These are phyloP conservation scores for Litchi chinensis DNA, from an alignment of 345 rosid species.

Conservation along the genomic window DNA sequence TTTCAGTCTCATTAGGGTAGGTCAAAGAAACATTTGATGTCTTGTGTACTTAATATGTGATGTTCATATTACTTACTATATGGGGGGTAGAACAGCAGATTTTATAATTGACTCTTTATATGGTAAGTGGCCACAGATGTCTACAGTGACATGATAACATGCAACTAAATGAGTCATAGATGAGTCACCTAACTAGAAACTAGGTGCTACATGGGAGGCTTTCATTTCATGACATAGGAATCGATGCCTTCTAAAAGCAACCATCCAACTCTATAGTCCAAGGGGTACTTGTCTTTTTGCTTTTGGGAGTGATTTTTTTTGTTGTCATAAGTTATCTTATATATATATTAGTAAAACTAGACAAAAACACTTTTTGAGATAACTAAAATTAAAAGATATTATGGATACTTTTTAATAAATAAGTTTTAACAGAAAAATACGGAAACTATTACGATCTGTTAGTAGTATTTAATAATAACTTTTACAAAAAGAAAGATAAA, in stretches of 20 bases:
- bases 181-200: background rate
- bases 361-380: background rate
- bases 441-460: background rate
- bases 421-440: too few relatives aligned
- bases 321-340: background rate
- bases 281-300: background rate
- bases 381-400: too few relatives aligned
- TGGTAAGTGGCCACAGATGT: background rate
- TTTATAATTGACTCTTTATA: too few relatives aligned
- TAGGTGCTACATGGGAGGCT: background rate
- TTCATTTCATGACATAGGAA: background rate
- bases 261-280: background rate
- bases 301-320: background rate
- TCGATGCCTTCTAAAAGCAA: background rate
- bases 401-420: too few relatives aligned
- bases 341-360: background rate
- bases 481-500: too few relatives aligned
- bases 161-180: background rate
- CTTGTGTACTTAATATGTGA: background rate
- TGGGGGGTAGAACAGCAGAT: too few relatives aligned
- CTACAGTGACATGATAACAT: background rate
- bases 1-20: background rate
- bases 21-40: background rate
- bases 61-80: too few relatives aligned
- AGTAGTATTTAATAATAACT: background rate